Percentiles rank a stretch among this genome's conserved stretches.
These are phyloP conservation scores for Triticum timopheevii DNA, from an alignment of 176 grass and related monocot genomes.

Conservation along the genomic window DNA sequence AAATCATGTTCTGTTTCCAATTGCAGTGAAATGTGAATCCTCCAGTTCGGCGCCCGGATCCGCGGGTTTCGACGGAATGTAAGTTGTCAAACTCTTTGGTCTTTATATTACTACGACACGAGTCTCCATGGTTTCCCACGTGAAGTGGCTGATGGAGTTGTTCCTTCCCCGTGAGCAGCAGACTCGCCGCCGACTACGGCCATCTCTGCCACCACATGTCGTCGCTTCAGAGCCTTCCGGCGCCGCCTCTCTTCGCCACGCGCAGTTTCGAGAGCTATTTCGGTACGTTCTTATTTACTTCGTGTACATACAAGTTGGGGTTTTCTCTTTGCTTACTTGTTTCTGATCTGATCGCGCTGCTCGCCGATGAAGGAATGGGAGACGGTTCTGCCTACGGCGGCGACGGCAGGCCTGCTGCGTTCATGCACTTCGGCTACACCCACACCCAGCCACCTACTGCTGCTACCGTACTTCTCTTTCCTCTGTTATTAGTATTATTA, in stretches of 20 bases:
- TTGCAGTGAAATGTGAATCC: constrained; percentile 46
- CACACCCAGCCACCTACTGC: constrained; percentile 28
- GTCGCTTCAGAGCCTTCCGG: constrained; percentile 31
- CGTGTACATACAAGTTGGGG: no score
- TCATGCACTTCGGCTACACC: constrained; percentile 32
- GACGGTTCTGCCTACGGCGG: constrained; percentile 13
- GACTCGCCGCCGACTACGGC: constrained; percentile 25
- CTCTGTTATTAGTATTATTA: background rate
- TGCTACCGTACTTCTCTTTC: background rate
- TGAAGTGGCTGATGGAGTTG: background rate
- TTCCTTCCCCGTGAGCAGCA: background rate
- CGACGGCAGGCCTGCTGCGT: background rate
- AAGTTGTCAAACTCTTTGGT: background rate
- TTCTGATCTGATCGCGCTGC: background rate
- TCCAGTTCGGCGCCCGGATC: constrained; percentile 11
- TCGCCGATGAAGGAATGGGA: background rate
- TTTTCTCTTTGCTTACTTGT: background rate
- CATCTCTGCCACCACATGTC: constrained; percentile 22
- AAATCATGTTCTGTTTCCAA: background rate
- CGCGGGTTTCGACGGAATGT: constrained; percentile 42
- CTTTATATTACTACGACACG: background rate
- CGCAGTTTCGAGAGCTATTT: constrained; percentile 16
- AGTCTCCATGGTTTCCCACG: background rate
- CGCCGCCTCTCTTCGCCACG: constrained; percentile 15
- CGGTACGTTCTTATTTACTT: background rate